phyloP scores from a whole-genome alignment of 139 green algal species.

The Dunaliella primolecta region DNA sequence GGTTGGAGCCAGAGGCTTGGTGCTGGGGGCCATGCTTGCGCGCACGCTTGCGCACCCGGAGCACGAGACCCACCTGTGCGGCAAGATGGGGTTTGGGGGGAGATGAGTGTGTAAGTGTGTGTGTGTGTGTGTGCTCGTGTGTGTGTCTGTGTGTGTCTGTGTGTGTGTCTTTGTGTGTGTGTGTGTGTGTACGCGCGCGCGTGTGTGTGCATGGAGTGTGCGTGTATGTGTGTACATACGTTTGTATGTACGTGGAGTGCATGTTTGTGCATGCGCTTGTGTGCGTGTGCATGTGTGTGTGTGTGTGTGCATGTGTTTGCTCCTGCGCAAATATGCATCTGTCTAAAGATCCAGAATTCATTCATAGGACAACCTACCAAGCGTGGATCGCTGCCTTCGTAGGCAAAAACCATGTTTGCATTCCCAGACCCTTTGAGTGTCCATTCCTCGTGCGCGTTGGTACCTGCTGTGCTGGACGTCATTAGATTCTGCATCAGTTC shows the following conservation, averaged over 20 bases:
- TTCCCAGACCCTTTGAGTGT: slow-evolving; percentile 16
- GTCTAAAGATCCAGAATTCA: too few relatives aligned
- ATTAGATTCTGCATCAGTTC: too few relatives aligned
- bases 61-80: slow-evolving; percentile 15
- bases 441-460: neutral
- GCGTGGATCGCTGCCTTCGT: slow-evolving; percentile 5
- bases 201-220: too few relatives aligned
- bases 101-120: too few relatives aligned
- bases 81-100: too few relatives aligned
- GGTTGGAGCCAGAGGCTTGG: neutral
- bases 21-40: neutral
- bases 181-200: too few relatives aligned
- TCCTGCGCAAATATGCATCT: neutral
- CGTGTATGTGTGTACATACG: too few relatives aligned
- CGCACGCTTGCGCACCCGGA: slow-evolving; percentile 7
- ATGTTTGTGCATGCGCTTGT: neutral
- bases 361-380: neutral
- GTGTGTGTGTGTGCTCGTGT: too few relatives aligned
- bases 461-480: too few relatives aligned
- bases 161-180: too few relatives aligned
- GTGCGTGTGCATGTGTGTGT: neutral
- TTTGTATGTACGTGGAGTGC: too few relatives aligned
- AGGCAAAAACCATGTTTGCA: slow-evolving; percentile 18
- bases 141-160: too few relatives aligned
- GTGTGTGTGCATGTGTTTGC: neutral